Evolutionary conservation across 2,329 filamentous ascomycete genomes (phyloP), one percentile per base, ranked within the genome.

Genomic region (Colletotrichum coccodes): DNA sequence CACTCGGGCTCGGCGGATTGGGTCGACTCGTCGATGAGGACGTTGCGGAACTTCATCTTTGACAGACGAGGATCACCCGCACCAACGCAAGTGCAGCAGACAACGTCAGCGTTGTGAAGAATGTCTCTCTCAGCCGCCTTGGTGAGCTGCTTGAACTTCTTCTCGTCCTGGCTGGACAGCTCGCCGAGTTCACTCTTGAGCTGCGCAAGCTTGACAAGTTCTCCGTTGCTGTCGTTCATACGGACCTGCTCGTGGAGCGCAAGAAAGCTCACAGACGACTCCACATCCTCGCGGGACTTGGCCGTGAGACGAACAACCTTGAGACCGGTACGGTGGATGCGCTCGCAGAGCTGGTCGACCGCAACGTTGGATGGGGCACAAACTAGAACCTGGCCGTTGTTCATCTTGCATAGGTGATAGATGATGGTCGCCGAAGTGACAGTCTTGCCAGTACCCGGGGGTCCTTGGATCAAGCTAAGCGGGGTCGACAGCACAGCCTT

Each of bases 351-450:
- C 81, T 99, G 96, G 77, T 99, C 96, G 32, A 99, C 96, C 9
- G 96, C 96, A 71, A 99, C 96, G 85, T 99, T 99, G 57, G 96
- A 99, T 0, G 96, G 96, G 18, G 96, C 96, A 76, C 96, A 99
- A 52, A 99, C 96, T 40, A 99, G 86, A 4, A 99, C 95, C 76
- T 97, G 96, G 61, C 95, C 94, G 71, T 92, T 94, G 74, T 95
- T 98, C 81, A 97, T 92, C 83, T 97, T 98, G 73, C 94, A 94
- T 67, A 99, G 86, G 78, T 99, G 96, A 77, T 98, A 98, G 78
- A 99, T 99, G 79, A 99, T 97, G 2, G 96, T 99, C 38, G 96
- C 96, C 40, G 96, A 99, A 18, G 96, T 99, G 67, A 99, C 96
- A 0, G 96, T 99, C 86, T 99, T 99, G 77, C 96, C 96, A 5